These are phyloP conservation scores for Fraxinus albicans DNA, from an alignment of 305 asterid species.

Conservation along the genomic window DNA sequence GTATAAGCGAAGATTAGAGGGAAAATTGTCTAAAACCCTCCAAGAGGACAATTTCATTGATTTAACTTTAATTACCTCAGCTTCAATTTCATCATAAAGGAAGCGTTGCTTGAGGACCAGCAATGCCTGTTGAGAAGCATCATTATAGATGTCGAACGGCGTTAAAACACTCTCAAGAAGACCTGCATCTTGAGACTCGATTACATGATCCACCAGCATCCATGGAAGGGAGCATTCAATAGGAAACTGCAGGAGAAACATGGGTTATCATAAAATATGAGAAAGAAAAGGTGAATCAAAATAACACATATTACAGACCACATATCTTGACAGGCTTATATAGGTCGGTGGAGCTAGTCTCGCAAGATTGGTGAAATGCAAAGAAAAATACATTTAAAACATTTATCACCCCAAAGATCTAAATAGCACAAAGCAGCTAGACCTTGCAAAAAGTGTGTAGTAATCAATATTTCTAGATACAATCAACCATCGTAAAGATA, in stretches of 20 bases:
- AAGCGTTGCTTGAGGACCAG: conserved; percentile 93
- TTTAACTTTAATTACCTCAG: conserved; percentile 66
- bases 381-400: not conserved
- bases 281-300: not conserved
- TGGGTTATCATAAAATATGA: conserved; percentile 10
- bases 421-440: conserved; percentile 8
- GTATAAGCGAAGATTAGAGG: conserved; percentile 2
- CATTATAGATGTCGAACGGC: conserved; percentile 97
- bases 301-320: not conserved
- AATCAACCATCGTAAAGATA: not conserved
- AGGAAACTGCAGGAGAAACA: conserved; percentile 70
- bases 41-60: conserved; percentile 1
- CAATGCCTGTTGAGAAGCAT: conserved; percentile 95
- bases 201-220: conserved; percentile 96
- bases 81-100: conserved; percentile 97
- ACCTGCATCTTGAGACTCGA: conserved; percentile 75
- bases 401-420: conserved; percentile 15
- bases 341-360: not conserved
- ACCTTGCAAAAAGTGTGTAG: not conserved
- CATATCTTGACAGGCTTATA: not conserved
- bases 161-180: conserved; percentile 83
- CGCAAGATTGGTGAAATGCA: not conserved
- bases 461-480: not conserved
- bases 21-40: conserved; percentile 3
- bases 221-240: conserved; percentile 99